phyloP scores from a whole-genome alignment of 2,329 filamentous ascomycete genomes.

The Cladorrhinum sp. region DNA sequence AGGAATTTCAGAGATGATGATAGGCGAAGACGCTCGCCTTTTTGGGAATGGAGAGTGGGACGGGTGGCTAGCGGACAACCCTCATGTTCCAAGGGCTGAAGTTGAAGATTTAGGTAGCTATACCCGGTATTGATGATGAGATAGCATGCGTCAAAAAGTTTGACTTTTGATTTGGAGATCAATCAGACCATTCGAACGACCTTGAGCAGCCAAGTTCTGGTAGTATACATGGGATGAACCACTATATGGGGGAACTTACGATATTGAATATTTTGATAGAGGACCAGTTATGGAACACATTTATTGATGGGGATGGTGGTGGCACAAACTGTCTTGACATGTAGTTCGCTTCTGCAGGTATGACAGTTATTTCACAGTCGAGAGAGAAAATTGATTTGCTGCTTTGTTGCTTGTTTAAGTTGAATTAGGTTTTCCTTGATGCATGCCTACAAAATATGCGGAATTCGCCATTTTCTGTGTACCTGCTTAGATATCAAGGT shows the following conservation, averaged over 20 bases:
- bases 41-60: neutral
- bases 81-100: neutral
- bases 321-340: neutral
- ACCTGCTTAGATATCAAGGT: too few species aligned
- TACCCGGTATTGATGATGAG: neutral
- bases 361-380: too few species aligned
- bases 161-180: neutral
- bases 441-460: too few species aligned
- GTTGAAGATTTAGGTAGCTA: constrained; percentile 1
- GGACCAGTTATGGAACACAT: neutral
- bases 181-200: neutral
- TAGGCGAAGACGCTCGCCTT: neutral
- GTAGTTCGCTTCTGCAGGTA: neutral
- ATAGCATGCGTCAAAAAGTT: neutral
- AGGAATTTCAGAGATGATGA: neutral
- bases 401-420: too few species aligned
- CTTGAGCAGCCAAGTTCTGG: neutral
- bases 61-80: neutral
- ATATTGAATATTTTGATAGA: neutral
- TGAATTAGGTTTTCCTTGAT: too few species aligned
- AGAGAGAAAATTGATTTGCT: too few species aligned
- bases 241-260: neutral
- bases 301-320: neutral
- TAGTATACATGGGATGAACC: neutral
- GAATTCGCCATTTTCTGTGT: too few species aligned